phyloP scores from a whole-genome alignment of 129 eudicot species.

The Lactuca saligna region DNA sequence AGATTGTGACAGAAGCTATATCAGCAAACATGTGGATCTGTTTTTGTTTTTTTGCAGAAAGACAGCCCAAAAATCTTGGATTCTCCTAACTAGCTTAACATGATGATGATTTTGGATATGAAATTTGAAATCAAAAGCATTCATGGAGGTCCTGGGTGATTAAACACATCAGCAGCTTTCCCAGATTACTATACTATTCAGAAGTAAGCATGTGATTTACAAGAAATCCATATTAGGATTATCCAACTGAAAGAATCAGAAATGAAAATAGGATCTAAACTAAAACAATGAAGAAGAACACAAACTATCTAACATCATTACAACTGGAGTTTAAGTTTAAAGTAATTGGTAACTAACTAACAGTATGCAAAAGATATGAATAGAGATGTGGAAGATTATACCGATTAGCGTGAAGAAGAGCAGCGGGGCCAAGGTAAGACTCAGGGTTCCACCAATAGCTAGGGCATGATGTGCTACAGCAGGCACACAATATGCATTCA shows the following conservation, averaged over 20 bases:
- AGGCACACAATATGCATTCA: conserved; percentile 78
- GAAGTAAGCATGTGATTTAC: not conserved
- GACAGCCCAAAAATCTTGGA: not conserved
- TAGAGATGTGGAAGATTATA: conserved; percentile 13
- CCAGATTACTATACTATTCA: not conserved
- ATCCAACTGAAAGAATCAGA: not conserved
- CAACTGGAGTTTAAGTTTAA: not conserved
- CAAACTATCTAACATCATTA: not conserved
- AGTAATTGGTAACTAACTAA: not conserved
- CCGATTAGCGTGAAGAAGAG: conserved; percentile 79
- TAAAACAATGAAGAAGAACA: not conserved
- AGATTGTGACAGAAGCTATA: not conserved
- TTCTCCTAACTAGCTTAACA: conserved; percentile 6
- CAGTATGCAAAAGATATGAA: conserved; percentile 4
- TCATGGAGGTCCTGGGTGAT: not conserved
- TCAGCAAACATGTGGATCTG: not conserved
- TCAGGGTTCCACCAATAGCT: conserved; percentile 97
- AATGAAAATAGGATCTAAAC: not conserved
- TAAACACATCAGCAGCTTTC: not conserved
- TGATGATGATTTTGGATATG: not conserved
- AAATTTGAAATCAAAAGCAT: not conserved
- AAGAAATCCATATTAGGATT: not conserved
- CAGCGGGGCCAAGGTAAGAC: conserved; percentile 81
- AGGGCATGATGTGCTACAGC: conserved; percentile 90
- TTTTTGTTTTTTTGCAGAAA: not conserved